These are phyloP conservation scores for Hypoxylon fragiforme DNA, from an alignment of 495 filamentous ascomycete genomes.

Conservation along the genomic window DNA sequence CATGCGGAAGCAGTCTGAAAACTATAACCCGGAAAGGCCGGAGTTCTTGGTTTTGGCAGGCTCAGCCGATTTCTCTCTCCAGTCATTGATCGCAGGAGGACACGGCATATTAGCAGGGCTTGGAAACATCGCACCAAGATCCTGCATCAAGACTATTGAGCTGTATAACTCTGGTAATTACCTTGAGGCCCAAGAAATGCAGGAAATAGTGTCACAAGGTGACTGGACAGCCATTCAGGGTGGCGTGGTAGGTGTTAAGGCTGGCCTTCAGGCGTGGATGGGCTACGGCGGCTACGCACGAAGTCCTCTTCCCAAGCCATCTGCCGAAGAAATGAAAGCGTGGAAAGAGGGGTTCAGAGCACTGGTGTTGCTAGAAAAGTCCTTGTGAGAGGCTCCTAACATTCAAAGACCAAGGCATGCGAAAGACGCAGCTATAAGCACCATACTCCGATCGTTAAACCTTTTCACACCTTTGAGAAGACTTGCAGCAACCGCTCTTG, in stretches of 20 bases:
- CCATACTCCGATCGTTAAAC: not conserved
- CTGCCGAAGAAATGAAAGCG: constrained; percentile 57
- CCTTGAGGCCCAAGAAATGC: constrained; percentile 68
- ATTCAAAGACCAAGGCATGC: constrained; percentile 2
- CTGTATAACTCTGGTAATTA: constrained; percentile 69
- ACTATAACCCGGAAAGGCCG: constrained; percentile 59
- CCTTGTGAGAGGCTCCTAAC: constrained; percentile 16
- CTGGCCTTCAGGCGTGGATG: constrained; percentile 71
- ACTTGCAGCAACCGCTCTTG: not conserved
- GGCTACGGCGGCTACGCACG: constrained; percentile 80
- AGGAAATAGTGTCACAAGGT: constrained; percentile 68
- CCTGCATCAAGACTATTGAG: constrained; percentile 72
- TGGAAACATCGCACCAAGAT: constrained; percentile 76
- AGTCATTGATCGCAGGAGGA: constrained; percentile 73
- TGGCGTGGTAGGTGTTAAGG: constrained; percentile 80
- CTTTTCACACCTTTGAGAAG: too few relatives aligned
- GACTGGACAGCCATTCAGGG: constrained; percentile 83
- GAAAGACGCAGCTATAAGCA: not conserved
- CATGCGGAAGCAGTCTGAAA: constrained; percentile 69
- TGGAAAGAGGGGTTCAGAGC: constrained; percentile 76
- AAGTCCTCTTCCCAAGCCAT: constrained; percentile 74
- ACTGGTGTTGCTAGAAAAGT: constrained; percentile 66
- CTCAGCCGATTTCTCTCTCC: constrained; percentile 79
- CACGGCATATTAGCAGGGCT: constrained; percentile 79
- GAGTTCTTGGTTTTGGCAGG: constrained; percentile 81